Conservation (phyloP, 1,139 yeast genomes). For the Pichia sp. region DNA sequence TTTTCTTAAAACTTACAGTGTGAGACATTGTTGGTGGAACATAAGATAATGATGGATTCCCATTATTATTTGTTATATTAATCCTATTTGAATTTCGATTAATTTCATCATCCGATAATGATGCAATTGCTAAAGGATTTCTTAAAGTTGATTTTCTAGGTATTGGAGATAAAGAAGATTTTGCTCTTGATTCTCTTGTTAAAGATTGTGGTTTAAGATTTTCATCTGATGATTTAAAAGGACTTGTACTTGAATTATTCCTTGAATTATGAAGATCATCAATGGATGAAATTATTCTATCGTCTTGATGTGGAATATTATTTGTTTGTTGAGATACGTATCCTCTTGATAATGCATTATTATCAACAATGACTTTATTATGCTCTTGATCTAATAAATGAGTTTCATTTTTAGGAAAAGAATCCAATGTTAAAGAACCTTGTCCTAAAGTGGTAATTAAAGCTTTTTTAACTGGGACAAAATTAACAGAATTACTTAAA, state of each 20-base stretch:
- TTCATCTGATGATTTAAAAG: too few relatives aligned
- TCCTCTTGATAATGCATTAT: neutral
- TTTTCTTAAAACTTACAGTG: constrained; percentile 13
- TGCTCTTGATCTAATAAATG: constrained; percentile 1
- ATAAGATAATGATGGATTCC: neutral
- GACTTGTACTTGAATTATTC: neutral
- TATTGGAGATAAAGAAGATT: constrained; percentile 7
- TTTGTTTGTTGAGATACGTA: neutral
- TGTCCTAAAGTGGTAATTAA: constrained; percentile 62
- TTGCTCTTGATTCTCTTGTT: constrained; percentile 1
- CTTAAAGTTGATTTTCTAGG: constrained; percentile 10
- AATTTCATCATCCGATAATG: constrained; percentile 7
- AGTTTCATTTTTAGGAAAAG: constrained; percentile 28
- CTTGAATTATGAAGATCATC: neutral
- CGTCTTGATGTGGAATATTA: too few relatives aligned
- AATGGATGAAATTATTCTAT: neutral
- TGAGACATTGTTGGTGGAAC: constrained; percentile 6
- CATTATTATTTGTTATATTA: neutral
- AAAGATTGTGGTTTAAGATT: neutral
- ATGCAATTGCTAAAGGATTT: constrained; percentile 3
- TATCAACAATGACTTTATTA: neutral
- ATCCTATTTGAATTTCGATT: neutral
- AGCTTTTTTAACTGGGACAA: constrained; percentile 53
- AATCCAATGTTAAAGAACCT: constrained; percentile 62
- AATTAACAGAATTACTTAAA: constrained; percentile 35